A percentile compares a stretch with the other conserved stretches of the same genome.
Conservation (phyloP, 768 basidiomycete species). For the Phylloporus sp. region DNA sequence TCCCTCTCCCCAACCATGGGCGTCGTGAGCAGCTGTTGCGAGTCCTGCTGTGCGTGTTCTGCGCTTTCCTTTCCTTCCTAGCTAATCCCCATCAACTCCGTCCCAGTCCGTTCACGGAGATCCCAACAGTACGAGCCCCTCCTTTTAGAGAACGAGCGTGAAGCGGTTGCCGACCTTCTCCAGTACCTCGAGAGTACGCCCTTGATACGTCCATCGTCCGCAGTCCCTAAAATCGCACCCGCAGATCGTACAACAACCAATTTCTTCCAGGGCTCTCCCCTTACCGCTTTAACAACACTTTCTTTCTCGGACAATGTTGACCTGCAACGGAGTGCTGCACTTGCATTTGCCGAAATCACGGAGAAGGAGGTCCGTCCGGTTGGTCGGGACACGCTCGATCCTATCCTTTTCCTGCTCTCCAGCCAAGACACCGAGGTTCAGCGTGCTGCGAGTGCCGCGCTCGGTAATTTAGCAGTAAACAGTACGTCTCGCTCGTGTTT, state of each 20-base stretch:
- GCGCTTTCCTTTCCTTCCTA: constrained; percentile 6
- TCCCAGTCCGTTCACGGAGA: constrained; percentile 71
- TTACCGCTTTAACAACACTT: constrained; percentile 90
- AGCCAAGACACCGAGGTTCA: constrained; percentile 99
- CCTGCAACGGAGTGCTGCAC: constrained; percentile 93
- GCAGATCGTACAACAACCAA: constrained; percentile 93
- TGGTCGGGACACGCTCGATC: constrained; percentile 94
- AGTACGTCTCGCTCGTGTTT: constrained; percentile 53
- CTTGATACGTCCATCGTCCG: constrained; percentile 1
- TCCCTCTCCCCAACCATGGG: constrained; percentile 48
- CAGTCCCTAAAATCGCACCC: not conserved
- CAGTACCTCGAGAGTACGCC: constrained; percentile 94
- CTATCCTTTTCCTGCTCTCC: constrained; percentile 93
- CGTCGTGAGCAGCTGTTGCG: constrained; percentile 75
- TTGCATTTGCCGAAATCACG: constrained; percentile 98
- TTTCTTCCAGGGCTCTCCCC: constrained; percentile 93
- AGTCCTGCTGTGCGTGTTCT: constrained; percentile 66
- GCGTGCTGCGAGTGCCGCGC: constrained; percentile 93
- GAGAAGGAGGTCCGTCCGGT: constrained; percentile 99
- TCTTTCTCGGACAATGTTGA: constrained; percentile 99
- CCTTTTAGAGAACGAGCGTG: constrained; percentile 88
- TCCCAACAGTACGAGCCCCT: constrained; percentile 86
- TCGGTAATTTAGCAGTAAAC: constrained; percentile 97
- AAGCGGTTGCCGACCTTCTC: constrained; percentile 95
- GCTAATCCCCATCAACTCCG: constrained; percentile 21